Evolutionary conservation across 164 flowering plant genomes (phyloP), one percentile per base, ranked within the genome.

Genomic region (Tetracentron sinense): DNA sequence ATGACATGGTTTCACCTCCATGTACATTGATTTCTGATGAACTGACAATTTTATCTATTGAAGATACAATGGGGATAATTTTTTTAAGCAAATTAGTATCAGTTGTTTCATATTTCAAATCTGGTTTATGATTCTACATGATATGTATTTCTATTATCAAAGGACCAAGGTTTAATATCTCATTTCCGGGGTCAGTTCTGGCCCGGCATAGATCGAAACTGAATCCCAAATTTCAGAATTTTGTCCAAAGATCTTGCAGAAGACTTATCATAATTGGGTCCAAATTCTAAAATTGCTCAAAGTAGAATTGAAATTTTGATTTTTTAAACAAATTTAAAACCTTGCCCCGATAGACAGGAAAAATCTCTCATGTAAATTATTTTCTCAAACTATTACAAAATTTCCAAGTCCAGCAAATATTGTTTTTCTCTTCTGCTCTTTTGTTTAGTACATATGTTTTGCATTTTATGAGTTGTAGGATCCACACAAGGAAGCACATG

Each of bases 401-500:
- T 52, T 12, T 52, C 14, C 7, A 47, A 0, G 56, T 16, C 19
- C 29, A 53, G 14, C 29, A 53, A 27, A 12, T 14, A 26, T 14
- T 23, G 5, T 1, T 44, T 42, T 59, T 28, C 21, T 1, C 1
- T 7, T 35, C 25, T 10, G 26, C 7, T 38, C 53, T 46, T 27
- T 27, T 35, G 14, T 11, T 3, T 30, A 7, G 14, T 33, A 6
- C 4, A 22, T 59, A 7, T 54, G 19, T 44, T 0, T 56, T 29
- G 22, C 20, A n/a, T 63, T 54, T 50, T 54, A n/a, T 79, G 67
- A 20, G 46, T 14, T 78, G 52, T 64, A 92, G 98, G 99, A 95
- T 79, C 80, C 86, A 16, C 81, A 92, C 58, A 92, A 92, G 99
- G 98, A 85, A 56, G 77, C 72, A 31, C 75, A 85, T 58, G 90